Percentiles rank a stretch among this genome's conserved stretches.
phyloP scores from a whole-genome alignment of 1,284 basidiomycete species.

The Exobasidium cylindrosporum region DNA sequence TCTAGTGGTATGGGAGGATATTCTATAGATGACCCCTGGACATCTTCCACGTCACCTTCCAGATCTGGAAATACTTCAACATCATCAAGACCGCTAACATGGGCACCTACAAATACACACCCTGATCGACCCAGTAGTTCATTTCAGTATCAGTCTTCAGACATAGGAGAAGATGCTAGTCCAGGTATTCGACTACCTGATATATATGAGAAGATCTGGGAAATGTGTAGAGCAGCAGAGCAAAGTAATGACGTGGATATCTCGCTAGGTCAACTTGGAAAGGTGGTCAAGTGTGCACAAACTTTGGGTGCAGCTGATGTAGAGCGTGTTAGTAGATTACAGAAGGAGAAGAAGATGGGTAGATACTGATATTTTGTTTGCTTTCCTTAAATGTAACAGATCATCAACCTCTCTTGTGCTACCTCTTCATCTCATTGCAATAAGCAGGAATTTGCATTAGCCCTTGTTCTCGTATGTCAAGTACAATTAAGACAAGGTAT shows the following conservation, averaged over 20 bases:
- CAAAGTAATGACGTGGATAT: neutral
- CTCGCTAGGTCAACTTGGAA: slow-evolving; percentile 9
- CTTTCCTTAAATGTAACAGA: neutral
- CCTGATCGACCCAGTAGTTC: neutral
- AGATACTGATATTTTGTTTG: no score
- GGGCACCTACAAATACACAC: neutral
- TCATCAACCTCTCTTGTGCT: neutral
- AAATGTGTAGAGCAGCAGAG: neutral
- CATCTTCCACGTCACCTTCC: neutral
- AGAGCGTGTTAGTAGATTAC: neutral
- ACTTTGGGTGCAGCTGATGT: slow-evolving; percentile 1
- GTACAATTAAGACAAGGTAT: neutral
- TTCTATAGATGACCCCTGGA: slow-evolving; percentile 10
- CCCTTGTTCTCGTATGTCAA: neutral
- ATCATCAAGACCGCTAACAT: slow-evolving; percentile 1
- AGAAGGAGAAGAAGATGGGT: no score
- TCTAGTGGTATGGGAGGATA: neutral
- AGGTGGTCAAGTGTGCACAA: slow-evolving; percentile 2
- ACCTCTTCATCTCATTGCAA: slow-evolving; percentile 1
- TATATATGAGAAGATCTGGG: slow-evolving; percentile 2
- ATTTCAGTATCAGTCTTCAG: neutral
- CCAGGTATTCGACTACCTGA: neutral
- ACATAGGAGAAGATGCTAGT: neutral
- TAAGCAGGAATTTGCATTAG: slow-evolving; percentile 3
- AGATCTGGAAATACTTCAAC: neutral